These are phyloP conservation scores for Tephrocybe sp. DNA, from an alignment of 768 basidiomycete species.

Conservation along the genomic window DNA sequence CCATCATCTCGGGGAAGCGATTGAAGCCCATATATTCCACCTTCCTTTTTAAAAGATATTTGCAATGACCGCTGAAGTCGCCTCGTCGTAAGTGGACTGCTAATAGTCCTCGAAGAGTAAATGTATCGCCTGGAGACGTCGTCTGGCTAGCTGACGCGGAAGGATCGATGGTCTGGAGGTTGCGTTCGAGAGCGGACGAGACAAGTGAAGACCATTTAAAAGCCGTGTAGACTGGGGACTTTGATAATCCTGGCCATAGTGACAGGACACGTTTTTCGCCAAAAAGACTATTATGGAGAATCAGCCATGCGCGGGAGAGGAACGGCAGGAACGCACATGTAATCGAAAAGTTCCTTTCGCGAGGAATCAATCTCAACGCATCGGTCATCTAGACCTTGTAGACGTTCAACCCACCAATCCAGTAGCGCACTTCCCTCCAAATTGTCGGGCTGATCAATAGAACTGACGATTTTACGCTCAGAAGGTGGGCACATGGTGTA, in stretches of 20 bases:
- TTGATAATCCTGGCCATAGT: conserved; percentile 16
- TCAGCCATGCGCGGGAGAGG: not conserved
- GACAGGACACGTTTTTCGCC: conserved; percentile 12
- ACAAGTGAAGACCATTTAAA: conserved; percentile 19
- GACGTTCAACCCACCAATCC: conserved; percentile 44
- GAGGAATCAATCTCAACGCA: conserved; percentile 45
- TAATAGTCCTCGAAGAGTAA: conserved; percentile 9
- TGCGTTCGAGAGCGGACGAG: conserved; percentile 9
- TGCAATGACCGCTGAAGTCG: conserved; percentile 17
- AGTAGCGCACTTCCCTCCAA: conserved; percentile 41
- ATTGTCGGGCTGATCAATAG: conserved; percentile 30
- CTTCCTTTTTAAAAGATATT: conserved; percentile 7
- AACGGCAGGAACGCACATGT: not conserved
- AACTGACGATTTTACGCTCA: conserved; percentile 33
- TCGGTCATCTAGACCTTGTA: conserved; percentile 29
- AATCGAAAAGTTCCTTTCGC: conserved; percentile 43
- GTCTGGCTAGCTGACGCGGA: not conserved
- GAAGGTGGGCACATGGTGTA: conserved; percentile 43
- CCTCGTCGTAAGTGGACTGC: conserved; percentile 19
- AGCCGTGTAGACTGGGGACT: conserved; percentile 12
- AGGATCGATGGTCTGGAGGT: conserved; percentile 9
- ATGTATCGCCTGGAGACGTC: not conserved
- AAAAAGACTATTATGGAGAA: conserved; percentile 8
- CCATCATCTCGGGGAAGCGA: conserved; percentile 14
- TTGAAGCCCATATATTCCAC: conserved; percentile 18